Evolutionary conservation across 2,329 filamentous ascomycete genomes (phyloP).

Genomic region (Akanthomyces muscarius): DNA sequence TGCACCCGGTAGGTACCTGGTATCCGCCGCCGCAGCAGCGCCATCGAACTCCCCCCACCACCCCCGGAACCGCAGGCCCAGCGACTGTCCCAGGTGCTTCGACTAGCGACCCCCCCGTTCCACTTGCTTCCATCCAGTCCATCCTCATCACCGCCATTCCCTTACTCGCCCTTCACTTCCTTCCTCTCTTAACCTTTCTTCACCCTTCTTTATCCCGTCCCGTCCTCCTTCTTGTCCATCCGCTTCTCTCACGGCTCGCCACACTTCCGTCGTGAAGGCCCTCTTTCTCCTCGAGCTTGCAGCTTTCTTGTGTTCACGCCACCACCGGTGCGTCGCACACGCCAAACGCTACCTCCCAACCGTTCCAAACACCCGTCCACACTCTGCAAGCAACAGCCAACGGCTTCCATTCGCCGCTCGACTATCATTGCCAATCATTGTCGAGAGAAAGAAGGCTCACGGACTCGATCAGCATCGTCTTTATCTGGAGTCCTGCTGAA

Average conservation of each 20-base stretch:
- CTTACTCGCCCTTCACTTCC: slow-evolving; percentile 14
- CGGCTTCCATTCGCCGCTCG: slow-evolving; percentile 9
- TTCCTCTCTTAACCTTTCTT: slow-evolving; percentile 17
- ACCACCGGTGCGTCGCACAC: slow-evolving; percentile 6
- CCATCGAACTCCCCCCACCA: slow-evolving; percentile 15
- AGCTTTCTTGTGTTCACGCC: slow-evolving; percentile 18
- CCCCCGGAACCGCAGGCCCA: slow-evolving; percentile 13
- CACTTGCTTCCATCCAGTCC: slow-evolving; percentile 19
- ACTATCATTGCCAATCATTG: slow-evolving; percentile 1
- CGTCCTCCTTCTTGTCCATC: slow-evolving; percentile 16
- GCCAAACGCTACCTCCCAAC: slow-evolving; percentile 10
- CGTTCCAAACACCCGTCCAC: not conserved
- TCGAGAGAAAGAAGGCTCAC: slow-evolving; percentile 16
- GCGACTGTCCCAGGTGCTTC: slow-evolving; percentile 18
- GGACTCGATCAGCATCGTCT: not conserved
- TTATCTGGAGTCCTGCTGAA: not conserved
- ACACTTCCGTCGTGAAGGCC: slow-evolving; percentile 14
- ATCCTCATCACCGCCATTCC: slow-evolving; percentile 19
- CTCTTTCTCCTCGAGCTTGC: slow-evolving; percentile 19
- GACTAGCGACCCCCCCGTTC: slow-evolving; percentile 18
- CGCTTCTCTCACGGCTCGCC: slow-evolving; percentile 12
- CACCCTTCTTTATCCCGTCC: slow-evolving; percentile 19
- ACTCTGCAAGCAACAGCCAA: slow-evolving; percentile 13
- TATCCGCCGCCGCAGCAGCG: slow-evolving; percentile 13
- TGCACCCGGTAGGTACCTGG: slow-evolving; percentile 5